Conservation (phyloP, 257 asterid genomes). For the Nyctanthes arbortristis region DNA sequence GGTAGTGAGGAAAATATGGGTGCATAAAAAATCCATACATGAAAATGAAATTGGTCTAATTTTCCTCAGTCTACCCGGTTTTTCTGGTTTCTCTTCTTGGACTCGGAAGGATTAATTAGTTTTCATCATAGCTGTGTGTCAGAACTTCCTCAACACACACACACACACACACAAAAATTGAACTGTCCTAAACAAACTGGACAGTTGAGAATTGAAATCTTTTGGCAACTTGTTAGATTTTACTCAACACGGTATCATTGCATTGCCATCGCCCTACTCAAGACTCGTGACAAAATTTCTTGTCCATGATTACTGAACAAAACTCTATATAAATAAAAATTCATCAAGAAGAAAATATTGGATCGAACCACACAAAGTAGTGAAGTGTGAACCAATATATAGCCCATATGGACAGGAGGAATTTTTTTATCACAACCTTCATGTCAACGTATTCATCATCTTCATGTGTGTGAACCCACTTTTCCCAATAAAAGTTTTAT, state of each 20-base stretch:
- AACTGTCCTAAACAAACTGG: neutral
- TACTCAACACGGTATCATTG: conserved; percentile 34
- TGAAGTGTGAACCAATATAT: conserved; percentile 16
- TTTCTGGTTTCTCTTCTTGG: too few species aligned
- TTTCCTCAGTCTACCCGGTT: too few species aligned
- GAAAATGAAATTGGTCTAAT: too few species aligned
- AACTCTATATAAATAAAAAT: neutral
- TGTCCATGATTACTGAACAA: too few species aligned
- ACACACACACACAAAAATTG: too few species aligned
- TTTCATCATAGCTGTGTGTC: neutral
- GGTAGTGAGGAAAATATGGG: too few species aligned
- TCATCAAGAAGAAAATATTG: neutral
- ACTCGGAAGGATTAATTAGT: too few species aligned
- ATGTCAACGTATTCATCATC: conserved; percentile 20
- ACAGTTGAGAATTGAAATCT: neutral
- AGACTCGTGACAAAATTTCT: neutral
- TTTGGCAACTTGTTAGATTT: conserved; percentile 25
- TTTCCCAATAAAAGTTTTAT: conserved; percentile 30
- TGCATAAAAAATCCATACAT: too few species aligned
- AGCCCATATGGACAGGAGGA: conserved; percentile 13
- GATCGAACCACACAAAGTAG: neutral
- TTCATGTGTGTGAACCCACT: conserved; percentile 25
- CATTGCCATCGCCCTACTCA: conserved; percentile 19
- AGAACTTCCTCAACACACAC: neutral
- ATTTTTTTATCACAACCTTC: conserved; percentile 20